Base-by-base conservation (phyloP, 345 rosid genomes). In the Eucalyptus cloeziana region DNA sequence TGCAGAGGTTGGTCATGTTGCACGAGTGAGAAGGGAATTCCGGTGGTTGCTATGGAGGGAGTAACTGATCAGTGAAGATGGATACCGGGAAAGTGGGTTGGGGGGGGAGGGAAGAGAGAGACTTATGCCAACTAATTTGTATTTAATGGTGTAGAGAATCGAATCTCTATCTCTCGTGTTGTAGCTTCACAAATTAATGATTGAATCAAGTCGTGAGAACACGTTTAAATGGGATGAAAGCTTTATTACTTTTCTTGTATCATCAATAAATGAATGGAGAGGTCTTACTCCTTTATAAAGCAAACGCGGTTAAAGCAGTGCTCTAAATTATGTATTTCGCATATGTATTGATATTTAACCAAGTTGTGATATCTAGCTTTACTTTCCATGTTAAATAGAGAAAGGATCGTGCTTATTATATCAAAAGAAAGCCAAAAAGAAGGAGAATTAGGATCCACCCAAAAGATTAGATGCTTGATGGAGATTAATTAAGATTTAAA, bases 21-120 rank as follows among this genome's bases (percentile, higher is more conserved):
- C 67, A 60, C 67, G 67, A 60, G 67, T 60, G n/a, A 60, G 67
- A 27, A 60, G 67, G 67, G 31, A 67, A 60, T 60, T 60, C 67
- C 31, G 14, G 67, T 27, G 31, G 31, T 60, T 60, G 67, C 69
- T 30, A 62, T 56, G 62, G 62, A 56, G 10, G 62, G 62, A 56
- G 62, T 56, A 54, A 24, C 62, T 56, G 62, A 56, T 56, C 30
- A 24, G 62, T 56, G 62, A 56, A 56, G 27, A 24, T 56, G 30
- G 62, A 56, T 25, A 52, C 24, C 21, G 25, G 0, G 58, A 52
- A 52, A 52, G 58, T 52, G 58, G 58, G 58, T 10, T 1, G 24
- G 13, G 25, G 60, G 24, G 21, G 58, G 10, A 4, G 27, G 12
- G 7, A 2, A 14, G 0, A 12, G 5, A 13, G 2, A 5, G 67